phyloP scores from a whole-genome alignment of 2,329 filamentous ascomycete genomes.

The Berkeleyomyces basicola region DNA sequence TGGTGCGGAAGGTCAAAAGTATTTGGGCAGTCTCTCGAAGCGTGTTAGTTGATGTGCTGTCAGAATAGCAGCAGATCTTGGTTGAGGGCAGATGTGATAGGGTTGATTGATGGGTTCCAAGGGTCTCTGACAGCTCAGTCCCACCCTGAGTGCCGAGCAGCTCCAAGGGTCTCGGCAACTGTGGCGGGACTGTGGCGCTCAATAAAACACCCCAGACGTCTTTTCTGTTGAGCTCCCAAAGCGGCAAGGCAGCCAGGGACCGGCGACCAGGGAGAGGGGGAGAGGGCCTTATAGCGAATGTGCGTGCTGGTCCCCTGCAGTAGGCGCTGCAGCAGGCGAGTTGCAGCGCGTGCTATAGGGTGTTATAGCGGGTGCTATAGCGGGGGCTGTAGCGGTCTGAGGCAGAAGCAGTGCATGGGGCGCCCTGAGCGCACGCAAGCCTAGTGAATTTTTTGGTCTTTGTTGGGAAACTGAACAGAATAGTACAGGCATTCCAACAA shows the following conservation, averaged over 20 bases:
- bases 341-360: neutral
- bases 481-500: neutral
- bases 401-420: neutral
- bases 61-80: no score
- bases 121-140: no score
- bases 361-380: neutral
- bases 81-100: no score
- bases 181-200: neutral
- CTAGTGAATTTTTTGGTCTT: neutral
- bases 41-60: no score
- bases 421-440: neutral
- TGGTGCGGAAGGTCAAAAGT: neutral
- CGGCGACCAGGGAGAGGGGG: neutral
- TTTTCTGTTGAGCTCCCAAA: neutral
- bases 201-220: neutral
- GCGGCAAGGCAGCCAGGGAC: neutral
- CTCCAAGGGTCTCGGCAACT: neutral
- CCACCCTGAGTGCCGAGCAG: neutral
- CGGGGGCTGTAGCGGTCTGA: neutral
- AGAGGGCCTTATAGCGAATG: no score
- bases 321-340: neutral
- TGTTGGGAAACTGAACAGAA: neutral
- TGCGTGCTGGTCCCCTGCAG: neutral
- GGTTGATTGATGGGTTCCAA: no score
- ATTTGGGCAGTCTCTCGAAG: neutral